Base-by-base conservation (phyloP, 495 filamentous ascomycete genomes). In the Hyphodiscus hymeniophilus region DNA sequence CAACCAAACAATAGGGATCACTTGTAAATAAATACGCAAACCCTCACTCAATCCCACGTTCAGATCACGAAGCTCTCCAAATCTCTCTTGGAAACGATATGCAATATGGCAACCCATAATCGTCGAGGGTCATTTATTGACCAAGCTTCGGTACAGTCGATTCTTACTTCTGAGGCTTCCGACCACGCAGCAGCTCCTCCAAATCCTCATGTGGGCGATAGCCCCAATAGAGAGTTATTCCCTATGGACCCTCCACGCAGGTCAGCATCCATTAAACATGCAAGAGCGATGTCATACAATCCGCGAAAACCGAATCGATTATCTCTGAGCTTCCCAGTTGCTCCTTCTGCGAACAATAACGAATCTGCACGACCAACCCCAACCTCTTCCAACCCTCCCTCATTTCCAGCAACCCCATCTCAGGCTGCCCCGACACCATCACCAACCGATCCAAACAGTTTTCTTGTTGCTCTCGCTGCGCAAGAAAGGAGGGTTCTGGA, bases 401-500 rank as follows among this genome's bases (percentile, higher is more conserved):
- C 66, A 7, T 67, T 70, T 48, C 76, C 67, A 24, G 67, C 65
- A 16, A 78, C 69, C 20, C 70, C 68, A 3, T 52, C 67, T n/a
- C 68, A 74, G 20, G 62, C 61, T 1, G 49, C 66, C 1, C 51
- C 60, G 2, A 28, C 49, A 13, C 39, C 62, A 12, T 76, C 75
- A 8, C 81, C 85, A 0, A 70, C 68, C 33, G 87, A 94, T 54
- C 69, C 84, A 20, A 82, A 72, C 55, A 75, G 79, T n/a, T 84
- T 95, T 51, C 78, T 98, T 33, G 87, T 87, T 30, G 85, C 87
- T 26, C 81, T 97, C 46, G 92, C 92, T 12, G 83, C 87, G 4
- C 89, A 96, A 64, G 92, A 98, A 61, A 80, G 92, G n/a, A 80
- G 79, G 42, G 91, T 98, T 5, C 68, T 98, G 34, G 92, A 97